phyloP scores from a whole-genome alignment of 176 grass and related monocot genomes.

The Paspalum vaginatum region DNA sequence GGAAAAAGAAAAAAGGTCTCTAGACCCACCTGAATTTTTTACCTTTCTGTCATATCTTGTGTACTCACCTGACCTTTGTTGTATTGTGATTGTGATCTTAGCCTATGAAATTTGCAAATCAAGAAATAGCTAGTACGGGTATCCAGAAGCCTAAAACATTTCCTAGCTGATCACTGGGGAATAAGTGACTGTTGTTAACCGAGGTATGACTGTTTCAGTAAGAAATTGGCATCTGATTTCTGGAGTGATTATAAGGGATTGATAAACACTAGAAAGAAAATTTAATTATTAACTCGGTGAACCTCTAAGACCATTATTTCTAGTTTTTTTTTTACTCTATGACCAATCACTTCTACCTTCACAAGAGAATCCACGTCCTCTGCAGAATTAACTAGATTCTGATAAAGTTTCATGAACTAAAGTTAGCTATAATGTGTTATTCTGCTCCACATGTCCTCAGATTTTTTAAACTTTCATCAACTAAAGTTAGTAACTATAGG shows the following conservation, averaged over 20 bases:
- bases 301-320: not conserved
- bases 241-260: not conserved
- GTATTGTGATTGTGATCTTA: too few relatives aligned
- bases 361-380: not conserved
- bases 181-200: not conserved
- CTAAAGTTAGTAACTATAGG: not conserved
- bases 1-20: too few relatives aligned
- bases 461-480: not conserved
- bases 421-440: not conserved
- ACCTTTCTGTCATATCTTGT: not conserved
- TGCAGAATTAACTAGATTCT: not conserved
- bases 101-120: too few relatives aligned
- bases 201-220: not conserved
- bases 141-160: too few relatives aligned
- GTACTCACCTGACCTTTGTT: not conserved
- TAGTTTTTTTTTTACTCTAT: constrained; percentile 1
- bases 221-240: not conserved
- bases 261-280: not conserved
- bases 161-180: too few relatives aligned
- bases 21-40: not conserved
- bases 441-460: not conserved
- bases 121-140: too few relatives aligned
- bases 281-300: not conserved
- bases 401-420: constrained; percentile 7
- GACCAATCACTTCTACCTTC: not conserved